Conservation (phyloP, 2,329 filamentous ascomycete genomes). For the Celoporthe dispersa region DNA sequence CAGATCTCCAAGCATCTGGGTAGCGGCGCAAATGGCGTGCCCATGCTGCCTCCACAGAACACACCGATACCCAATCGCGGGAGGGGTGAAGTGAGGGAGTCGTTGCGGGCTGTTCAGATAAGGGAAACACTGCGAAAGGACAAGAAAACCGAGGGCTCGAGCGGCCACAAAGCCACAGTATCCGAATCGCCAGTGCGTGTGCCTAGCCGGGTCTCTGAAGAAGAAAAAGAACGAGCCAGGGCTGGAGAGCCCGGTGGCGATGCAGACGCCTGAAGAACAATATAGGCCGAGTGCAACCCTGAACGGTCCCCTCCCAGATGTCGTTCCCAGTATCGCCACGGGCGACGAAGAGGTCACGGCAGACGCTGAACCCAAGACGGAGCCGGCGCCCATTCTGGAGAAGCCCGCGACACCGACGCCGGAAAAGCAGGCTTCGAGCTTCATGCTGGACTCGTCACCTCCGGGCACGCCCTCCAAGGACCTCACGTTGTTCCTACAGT, state of each 20-base stretch:
- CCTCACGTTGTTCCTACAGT: conserved; percentile 91
- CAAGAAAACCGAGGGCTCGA: conserved; percentile 48
- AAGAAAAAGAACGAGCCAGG: conserved; percentile 49
- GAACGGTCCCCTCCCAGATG: conserved; percentile 59
- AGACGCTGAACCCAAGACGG: conserved; percentile 31
- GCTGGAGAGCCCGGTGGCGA: conserved; percentile 50
- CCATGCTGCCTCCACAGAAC: conserved; percentile 82
- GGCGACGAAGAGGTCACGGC: conserved; percentile 39
- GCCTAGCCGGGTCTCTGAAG: conserved; percentile 67
- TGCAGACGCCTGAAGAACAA: conserved; percentile 71
- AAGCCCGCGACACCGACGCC: conserved; percentile 38
- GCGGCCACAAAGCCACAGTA: conserved; percentile 40
- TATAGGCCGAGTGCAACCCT: conserved; percentile 61
- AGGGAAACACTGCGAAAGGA: conserved; percentile 56
- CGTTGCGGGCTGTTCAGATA: conserved; percentile 69
- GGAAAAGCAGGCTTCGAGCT: conserved; percentile 57
- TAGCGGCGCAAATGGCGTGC: conserved; percentile 77
- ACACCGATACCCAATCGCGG: conserved; percentile 85
- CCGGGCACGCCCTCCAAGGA: conserved; percentile 75
- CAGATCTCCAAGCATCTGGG: conserved; percentile 96
- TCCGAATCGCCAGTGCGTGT: conserved; percentile 61
- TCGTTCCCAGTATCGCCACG: conserved; percentile 43
- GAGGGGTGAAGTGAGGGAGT: conserved; percentile 78
- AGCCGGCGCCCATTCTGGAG: conserved; percentile 25
- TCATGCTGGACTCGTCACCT: conserved; percentile 67